A percentile compares a stretch with the other conserved stretches of the same genome.
Conservation (phyloP, 768 basidiomycete genomes). For the Tulasnella sp. region DNA sequence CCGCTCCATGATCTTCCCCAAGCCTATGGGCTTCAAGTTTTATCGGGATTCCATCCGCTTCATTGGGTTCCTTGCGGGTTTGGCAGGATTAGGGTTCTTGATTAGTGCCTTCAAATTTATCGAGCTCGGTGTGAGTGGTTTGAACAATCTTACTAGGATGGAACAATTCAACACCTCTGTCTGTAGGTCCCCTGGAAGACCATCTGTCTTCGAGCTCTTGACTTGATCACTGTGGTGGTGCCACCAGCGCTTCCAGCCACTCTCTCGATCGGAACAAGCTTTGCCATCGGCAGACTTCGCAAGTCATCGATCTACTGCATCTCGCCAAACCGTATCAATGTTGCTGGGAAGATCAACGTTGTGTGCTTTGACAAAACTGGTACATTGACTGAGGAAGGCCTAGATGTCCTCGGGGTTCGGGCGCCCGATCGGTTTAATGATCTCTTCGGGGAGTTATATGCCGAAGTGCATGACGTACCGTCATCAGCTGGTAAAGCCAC, state of each 20-base stretch:
- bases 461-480: constrained; percentile 79
- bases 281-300: constrained; percentile 80
- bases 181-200: constrained; percentile 75
- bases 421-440: constrained; percentile 63
- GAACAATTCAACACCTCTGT: not conserved
- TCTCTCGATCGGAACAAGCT: constrained; percentile 92
- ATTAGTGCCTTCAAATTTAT: constrained; percentile 88
- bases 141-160: not conserved
- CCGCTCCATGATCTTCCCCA: constrained; percentile 96
- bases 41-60: constrained; percentile 88
- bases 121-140: constrained; percentile 61
- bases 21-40: constrained; percentile 98
- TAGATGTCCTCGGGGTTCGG: constrained; percentile 92
- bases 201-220: constrained; percentile 82
- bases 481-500: constrained; percentile 54
- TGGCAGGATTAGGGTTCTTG: constrained; percentile 84
- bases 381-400: constrained; percentile 92
- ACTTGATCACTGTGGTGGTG: constrained; percentile 93
- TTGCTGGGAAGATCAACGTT: constrained; percentile 91
- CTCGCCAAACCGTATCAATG: constrained; percentile 88
- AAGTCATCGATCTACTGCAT: constrained; percentile 90
- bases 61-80: constrained; percentile 81
- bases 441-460: constrained; percentile 81
- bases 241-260: constrained; percentile 97
- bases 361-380: constrained; percentile 99